A percentile compares a stretch with the other conserved stretches of the same genome.
Conservation (phyloP, 306 rosid species). For the Cucurbita ficifolia region DNA sequence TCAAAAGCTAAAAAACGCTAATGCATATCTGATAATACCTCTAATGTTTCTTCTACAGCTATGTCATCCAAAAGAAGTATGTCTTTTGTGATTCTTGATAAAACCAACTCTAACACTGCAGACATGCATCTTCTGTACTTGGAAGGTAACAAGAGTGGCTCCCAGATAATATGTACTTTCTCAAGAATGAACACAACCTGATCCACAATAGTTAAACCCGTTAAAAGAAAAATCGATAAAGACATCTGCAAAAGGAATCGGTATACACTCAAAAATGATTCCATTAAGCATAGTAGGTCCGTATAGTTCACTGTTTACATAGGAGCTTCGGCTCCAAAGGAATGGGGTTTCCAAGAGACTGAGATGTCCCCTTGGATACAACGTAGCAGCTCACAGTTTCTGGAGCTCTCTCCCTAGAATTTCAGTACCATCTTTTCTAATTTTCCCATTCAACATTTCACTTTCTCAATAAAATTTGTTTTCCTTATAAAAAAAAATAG, state of each 20-base stretch:
- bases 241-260: background rate
- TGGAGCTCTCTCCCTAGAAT: background rate
- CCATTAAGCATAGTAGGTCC: background rate
- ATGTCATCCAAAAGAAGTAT: conserved; percentile 80
- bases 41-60: conserved; percentile 87
- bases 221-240: background rate
- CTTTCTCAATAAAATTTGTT: background rate
- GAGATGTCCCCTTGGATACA: background rate
- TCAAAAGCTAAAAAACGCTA: background rate
- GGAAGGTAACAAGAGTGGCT: conserved; percentile 71
- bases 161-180: conserved; percentile 88
- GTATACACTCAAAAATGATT: background rate
- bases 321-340: background rate
- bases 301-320: background rate
- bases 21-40: conserved; percentile 26
- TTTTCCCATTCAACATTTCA: background rate
- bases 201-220: conserved; percentile 15
- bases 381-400: background rate
- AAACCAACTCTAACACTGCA: conserved; percentile 63
- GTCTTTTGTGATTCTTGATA: conserved; percentile 62
- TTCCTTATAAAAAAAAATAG: too few species aligned
- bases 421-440: background rate
- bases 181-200: conserved; percentile 83
- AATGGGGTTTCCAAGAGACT: background rate
- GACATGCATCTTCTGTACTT: conserved; percentile 75